Percentiles rank a stretch among this genome's conserved stretches.
These are phyloP conservation scores for Aschersonia sp. DNA, from an alignment of 2,329 filamentous ascomycete species.

Conservation along the genomic window DNA sequence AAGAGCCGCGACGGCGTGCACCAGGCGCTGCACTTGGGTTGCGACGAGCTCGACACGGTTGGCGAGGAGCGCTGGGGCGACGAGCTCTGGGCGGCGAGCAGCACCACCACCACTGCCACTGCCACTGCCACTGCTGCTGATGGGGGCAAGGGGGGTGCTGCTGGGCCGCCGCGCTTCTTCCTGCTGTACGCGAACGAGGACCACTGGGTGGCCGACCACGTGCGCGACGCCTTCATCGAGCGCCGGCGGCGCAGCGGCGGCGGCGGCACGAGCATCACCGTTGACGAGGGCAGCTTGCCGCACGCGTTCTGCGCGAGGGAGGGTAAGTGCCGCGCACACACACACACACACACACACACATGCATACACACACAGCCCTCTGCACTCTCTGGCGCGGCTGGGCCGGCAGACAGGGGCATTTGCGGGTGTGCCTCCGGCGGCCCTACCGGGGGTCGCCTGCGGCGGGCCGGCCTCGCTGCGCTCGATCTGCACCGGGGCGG, in stretches of 20 bases:
- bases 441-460: too few relatives aligned
- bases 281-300: conserved; percentile 40
- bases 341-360: neutral
- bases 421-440: too few relatives aligned
- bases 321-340: conserved; percentile 12
- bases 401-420: too few relatives aligned
- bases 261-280: conserved; percentile 25
- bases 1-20: conserved; percentile 41
- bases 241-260: neutral
- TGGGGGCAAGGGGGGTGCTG: too few relatives aligned
- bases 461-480: too few relatives aligned
- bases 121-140: too few relatives aligned
- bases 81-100: conserved; percentile 37
- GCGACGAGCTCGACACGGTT: conserved; percentile 46
- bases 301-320: conserved; percentile 43
- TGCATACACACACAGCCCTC: too few relatives aligned
- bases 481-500: too few relatives aligned
- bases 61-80: conserved; percentile 43
- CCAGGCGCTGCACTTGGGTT: conserved; percentile 43
- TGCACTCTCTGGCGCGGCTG: too few relatives aligned
- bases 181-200: conserved; percentile 46
- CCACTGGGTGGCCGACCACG: conserved; percentile 45
- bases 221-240: conserved; percentile 40
- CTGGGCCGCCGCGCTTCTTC: conserved; percentile 32
- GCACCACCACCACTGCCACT: neutral